Percentiles rank a stretch among this genome's conserved stretches.
Evolutionary conservation across 768 basidiomycete species (phyloP).

Genomic region (Leccinum subtestaceum): DNA sequence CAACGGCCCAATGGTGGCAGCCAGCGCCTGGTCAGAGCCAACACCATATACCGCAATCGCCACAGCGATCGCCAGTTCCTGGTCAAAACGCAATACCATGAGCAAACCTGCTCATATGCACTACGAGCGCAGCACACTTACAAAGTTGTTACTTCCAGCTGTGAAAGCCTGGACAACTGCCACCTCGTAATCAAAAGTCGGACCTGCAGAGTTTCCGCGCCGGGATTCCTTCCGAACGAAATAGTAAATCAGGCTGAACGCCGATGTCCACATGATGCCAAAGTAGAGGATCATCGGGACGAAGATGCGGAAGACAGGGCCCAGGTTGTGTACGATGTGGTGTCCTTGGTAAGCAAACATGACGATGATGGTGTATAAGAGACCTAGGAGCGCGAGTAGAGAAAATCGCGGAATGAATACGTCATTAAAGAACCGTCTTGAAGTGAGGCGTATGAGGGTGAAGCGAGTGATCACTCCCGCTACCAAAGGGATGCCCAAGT

Average conservation of each 20-base stretch:
- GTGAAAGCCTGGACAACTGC: slow-evolving; percentile 80
- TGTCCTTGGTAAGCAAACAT: slow-evolving; percentile 71
- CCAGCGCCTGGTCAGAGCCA: slow-evolving; percentile 73
- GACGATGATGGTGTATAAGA: slow-evolving; percentile 79
- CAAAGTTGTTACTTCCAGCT: slow-evolving; percentile 76
- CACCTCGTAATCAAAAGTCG: slow-evolving; percentile 56
- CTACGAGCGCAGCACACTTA: slow-evolving; percentile 31
- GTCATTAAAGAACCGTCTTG: slow-evolving; percentile 48
- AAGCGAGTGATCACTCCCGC: slow-evolving; percentile 73
- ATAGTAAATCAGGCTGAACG: slow-evolving; percentile 56
- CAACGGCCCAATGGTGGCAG: slow-evolving; percentile 77
- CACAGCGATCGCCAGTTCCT: slow-evolving; percentile 84
- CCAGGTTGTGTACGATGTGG: slow-evolving; percentile 69
- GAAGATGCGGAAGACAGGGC: slow-evolving; percentile 75
- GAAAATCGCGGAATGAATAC: slow-evolving; percentile 68
- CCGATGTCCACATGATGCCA: slow-evolving; percentile 66
- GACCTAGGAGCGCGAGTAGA: slow-evolving; percentile 66
- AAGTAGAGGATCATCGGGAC: slow-evolving; percentile 83
- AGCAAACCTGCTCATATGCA: neutral
- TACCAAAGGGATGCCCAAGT: slow-evolving; percentile 77
- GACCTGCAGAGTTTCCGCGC: neutral
- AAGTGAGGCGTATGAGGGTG: slow-evolving; percentile 42
- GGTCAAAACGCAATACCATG: neutral
- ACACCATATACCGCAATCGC: slow-evolving; percentile 77
- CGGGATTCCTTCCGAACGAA: slow-evolving; percentile 37